Percentiles rank a stretch among this genome's conserved stretches.
These are phyloP conservation scores for Trichophyton simii DNA, from an alignment of 2,329 filamentous ascomycete genomes.

Conservation along the genomic window DNA sequence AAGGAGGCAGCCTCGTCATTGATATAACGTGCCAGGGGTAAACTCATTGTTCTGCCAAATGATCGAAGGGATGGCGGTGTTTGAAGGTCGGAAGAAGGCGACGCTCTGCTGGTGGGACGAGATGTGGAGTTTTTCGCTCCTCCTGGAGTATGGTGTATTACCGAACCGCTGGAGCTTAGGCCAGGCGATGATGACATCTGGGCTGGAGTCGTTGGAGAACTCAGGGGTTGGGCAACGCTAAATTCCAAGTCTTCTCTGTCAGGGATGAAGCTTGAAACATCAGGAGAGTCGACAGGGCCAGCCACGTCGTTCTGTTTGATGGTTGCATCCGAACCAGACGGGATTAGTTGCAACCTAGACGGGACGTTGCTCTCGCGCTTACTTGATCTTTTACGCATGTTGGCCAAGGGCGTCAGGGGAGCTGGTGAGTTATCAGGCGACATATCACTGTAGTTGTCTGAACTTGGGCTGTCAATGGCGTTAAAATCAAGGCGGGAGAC, in stretches of 20 bases:
- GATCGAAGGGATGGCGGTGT: not conserved
- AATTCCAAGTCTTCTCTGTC: not conserved
- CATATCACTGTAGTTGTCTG: not conserved
- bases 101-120: not conserved
- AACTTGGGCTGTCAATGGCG: not conserved
- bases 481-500: not conserved
- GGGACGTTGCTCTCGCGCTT: not conserved
- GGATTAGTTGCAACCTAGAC: not conserved
- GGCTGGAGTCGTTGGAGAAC: slow-evolving; percentile 17
- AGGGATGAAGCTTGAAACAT: not conserved
- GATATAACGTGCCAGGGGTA: slow-evolving; percentile 30
- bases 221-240: slow-evolving; percentile 15
- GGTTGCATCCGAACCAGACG: not conserved
- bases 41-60: slow-evolving; percentile 23
- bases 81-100: not conserved
- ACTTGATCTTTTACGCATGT: not conserved
- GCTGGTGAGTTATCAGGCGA: not conserved
- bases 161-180: slow-evolving; percentile 18
- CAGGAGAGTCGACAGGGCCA: not conserved
- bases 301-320: not conserved
- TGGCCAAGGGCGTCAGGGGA: not conserved
- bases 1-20: slow-evolving; percentile 25
- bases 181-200: slow-evolving; percentile 14
- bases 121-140: not conserved
- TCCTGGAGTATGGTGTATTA: slow-evolving; percentile 10